These are phyloP conservation scores for Phytophthora aleatoria DNA, from an alignment of 352 stramenopile species.

Conservation along the genomic window DNA sequence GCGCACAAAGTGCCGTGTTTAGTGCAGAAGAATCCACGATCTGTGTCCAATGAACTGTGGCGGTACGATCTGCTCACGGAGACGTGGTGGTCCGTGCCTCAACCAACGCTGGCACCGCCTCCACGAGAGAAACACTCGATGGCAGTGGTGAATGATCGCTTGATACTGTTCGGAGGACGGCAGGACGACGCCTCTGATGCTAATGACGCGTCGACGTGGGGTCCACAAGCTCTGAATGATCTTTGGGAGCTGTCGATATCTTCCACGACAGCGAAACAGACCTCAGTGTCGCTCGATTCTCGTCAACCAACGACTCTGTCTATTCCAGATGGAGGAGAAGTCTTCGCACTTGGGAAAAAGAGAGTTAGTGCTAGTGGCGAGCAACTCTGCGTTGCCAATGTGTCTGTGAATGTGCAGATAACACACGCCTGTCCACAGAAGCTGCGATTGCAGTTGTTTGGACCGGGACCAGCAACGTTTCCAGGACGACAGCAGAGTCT, in stretches of 20 bases:
- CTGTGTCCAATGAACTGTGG: constrained; percentile 76
- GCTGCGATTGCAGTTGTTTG: constrained; percentile 61
- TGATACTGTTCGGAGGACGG: constrained; percentile 69
- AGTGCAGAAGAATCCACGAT: constrained; percentile 12
- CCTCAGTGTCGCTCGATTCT: constrained; percentile 39
- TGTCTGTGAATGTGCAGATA: constrained; percentile 56
- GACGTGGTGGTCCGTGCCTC: constrained; percentile 54
- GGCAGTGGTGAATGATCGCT: constrained; percentile 41
- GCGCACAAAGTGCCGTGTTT: constrained; percentile 52
- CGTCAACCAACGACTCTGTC: constrained; percentile 37
- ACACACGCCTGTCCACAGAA: constrained; percentile 61
- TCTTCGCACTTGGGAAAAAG: constrained; percentile 54
- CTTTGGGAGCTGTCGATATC: constrained; percentile 69
- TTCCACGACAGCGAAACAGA: constrained; percentile 42
- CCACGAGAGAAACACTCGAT: constrained; percentile 69
- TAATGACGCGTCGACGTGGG: constrained; percentile 30
- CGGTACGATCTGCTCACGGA: constrained; percentile 57
- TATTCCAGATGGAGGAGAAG: constrained; percentile 54
- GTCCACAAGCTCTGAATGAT: constrained; percentile 47
- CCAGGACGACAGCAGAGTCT: constrained; percentile 50
- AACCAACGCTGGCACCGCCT: constrained; percentile 21
- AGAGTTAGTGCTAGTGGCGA: constrained; percentile 28
- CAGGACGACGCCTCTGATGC: constrained; percentile 25
- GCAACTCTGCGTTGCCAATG: constrained; percentile 49
- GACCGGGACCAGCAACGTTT: constrained; percentile 61